Conservation (phyloP, 2,329 filamentous ascomycete species). For the Lithohypha guttulata region DNA sequence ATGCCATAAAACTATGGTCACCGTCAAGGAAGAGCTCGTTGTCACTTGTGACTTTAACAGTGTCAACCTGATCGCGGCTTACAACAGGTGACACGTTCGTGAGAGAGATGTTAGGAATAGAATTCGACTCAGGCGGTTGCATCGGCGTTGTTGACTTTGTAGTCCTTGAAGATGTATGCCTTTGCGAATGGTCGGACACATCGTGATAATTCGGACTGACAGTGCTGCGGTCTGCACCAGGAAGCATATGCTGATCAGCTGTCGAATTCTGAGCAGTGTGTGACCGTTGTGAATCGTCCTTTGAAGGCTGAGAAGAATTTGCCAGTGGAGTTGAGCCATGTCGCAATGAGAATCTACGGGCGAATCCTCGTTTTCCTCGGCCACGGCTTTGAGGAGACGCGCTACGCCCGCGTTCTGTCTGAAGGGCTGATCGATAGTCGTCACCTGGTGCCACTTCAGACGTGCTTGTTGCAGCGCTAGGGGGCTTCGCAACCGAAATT, state of each 20-base stretch:
- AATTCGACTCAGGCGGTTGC: slow-evolving; percentile 6
- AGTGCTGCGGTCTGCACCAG: not conserved
- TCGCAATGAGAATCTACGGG: slow-evolving; percentile 2
- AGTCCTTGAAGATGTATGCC: slow-evolving; percentile 69
- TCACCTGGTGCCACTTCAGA: slow-evolving; percentile 18
- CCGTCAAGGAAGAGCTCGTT: slow-evolving; percentile 18
- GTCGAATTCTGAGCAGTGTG: not conserved
- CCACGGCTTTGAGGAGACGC: slow-evolving; percentile 8
- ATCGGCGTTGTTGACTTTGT: slow-evolving; percentile 45
- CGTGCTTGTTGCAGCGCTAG: slow-evolving; percentile 31
- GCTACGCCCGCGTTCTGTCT: slow-evolving; percentile 20
- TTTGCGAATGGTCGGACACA: slow-evolving; percentile 75
- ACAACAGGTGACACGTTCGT: slow-evolving; percentile 1
- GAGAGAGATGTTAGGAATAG: slow-evolving; percentile 8
- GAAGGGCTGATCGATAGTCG: slow-evolving; percentile 17
- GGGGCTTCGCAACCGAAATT: slow-evolving; percentile 44
- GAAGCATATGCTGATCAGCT: not conserved
- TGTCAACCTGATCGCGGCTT: no score
- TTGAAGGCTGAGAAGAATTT: not conserved
- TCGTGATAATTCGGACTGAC: not conserved
- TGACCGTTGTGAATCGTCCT: not conserved
- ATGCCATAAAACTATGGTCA: slow-evolving; percentile 17
- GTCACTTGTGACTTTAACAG: not conserved
- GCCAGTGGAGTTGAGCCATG: slow-evolving; percentile 6
- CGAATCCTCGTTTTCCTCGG: not conserved